Percentiles rank a stretch among this genome's conserved stretches.
These are phyloP conservation scores for Aspergillus olivimuriae DNA, from an alignment of 495 filamentous ascomycete species.

Conservation along the genomic window DNA sequence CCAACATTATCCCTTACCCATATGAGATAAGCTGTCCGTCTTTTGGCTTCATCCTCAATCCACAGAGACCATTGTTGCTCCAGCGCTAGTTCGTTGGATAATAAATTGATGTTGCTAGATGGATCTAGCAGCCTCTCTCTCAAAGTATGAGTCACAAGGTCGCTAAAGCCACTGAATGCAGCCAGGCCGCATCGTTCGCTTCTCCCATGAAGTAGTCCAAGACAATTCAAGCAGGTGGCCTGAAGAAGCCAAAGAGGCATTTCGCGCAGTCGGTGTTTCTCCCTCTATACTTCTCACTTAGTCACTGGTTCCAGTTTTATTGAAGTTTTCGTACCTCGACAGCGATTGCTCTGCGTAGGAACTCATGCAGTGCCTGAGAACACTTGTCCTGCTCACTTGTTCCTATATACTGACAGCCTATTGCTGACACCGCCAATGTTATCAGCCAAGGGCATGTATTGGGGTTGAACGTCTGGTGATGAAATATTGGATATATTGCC, in stretches of 20 bases:
- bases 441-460: constrained; percentile 39
- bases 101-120: neutral
- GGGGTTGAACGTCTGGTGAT: constrained; percentile 33
- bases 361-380: constrained; percentile 35
- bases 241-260: constrained; percentile 32
- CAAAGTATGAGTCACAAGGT: constrained; percentile 26
- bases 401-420: constrained; percentile 36
- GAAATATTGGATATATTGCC: constrained; percentile 40
- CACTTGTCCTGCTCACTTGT: constrained; percentile 21
- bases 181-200: constrained; percentile 22
- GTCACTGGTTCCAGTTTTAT: neutral
- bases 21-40: constrained; percentile 40
- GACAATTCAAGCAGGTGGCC: constrained; percentile 32
- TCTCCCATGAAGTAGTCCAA: constrained; percentile 35
- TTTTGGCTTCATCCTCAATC: constrained; percentile 30
- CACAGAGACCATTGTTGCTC: constrained; percentile 20
- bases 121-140: constrained; percentile 19
- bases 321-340: constrained; percentile 23
- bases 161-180: constrained; percentile 24
- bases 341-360: constrained; percentile 35
- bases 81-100: constrained; percentile 6
- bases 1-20: constrained; percentile 27
- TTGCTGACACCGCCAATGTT: constrained; percentile 35
- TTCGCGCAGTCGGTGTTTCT: constrained; percentile 12
- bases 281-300: constrained; percentile 17